Evolutionary conservation across 2,329 filamentous ascomycete species (phyloP), one percentile per base, ranked within the genome.

Genomic region (Graphilbum sp.): DNA sequence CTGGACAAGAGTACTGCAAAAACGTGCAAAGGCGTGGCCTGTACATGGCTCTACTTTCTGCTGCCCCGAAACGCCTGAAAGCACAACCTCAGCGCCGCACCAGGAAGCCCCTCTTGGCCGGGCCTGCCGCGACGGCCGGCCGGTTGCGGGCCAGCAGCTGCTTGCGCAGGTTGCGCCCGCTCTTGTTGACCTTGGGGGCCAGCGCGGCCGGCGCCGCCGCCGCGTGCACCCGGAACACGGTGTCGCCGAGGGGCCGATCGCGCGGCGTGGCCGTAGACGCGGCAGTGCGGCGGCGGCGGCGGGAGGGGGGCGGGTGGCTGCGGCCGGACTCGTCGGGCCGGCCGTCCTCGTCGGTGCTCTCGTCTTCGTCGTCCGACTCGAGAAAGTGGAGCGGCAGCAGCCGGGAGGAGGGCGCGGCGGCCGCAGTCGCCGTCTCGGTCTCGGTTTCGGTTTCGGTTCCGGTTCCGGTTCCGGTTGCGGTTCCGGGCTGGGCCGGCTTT

Each of bases 301-400:
- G n/a, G n/a, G n/a, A 34, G 33, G 19, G 10, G 31, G 31, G 21
- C 34, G 29, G 19, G 20, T 5, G 21, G 25, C 13, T 29, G n/a
- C n/a, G n/a, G n/a, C n/a, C n/a, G n/a, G n/a, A n/a, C n/a, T 19
- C 10, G 25, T 30, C 21, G 19, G 5, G 25, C 12, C 19, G 4
- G 20, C 45, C 47, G 24, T 44, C 42, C 17, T 44, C 46, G n/a
- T 46, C 45, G 23, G 45, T 47, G 20, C 52, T 54, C 17, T 59
- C 58, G 35, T 55, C 54, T 18, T 67, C 64, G 32, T 58, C 59
- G 33, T 66, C 64, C 1, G 68, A 69, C 44, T 72, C 67, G 23
- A 75, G 59, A 42, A 71, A 62, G 45, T 72, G 67, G 24, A 58
- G 61, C 0, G 71, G 69, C 2, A 75, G 60, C 11, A 67, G 50